Evolutionary conservation across 495 filamentous ascomycete species (phyloP).

Genomic region (Penicillium dipodomyicola): DNA sequence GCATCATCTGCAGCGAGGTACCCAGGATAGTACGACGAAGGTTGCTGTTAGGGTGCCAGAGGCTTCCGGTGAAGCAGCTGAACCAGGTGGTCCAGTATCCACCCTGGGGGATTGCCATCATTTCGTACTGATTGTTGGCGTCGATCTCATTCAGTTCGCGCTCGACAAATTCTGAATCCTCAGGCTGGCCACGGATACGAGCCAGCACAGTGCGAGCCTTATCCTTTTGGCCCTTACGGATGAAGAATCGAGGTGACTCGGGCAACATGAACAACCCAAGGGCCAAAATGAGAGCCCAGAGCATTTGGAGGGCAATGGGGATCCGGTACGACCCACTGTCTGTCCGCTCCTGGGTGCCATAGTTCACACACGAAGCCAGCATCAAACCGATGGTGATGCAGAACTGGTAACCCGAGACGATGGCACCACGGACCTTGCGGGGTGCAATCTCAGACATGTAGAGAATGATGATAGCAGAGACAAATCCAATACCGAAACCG

Average conservation of each 20-base stretch:
- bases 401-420: slow-evolving; percentile 70
- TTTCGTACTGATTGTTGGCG: slow-evolving; percentile 73
- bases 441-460: slow-evolving; percentile 68
- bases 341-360: slow-evolving; percentile 58
- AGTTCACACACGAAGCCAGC: slow-evolving; percentile 69
- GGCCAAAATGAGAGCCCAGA: slow-evolving; percentile 64
- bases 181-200: slow-evolving; percentile 45
- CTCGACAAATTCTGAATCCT: slow-evolving; percentile 61
- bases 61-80: slow-evolving; percentile 65
- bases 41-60: slow-evolving; percentile 60
- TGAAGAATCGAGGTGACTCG: slow-evolving; percentile 67
- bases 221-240: slow-evolving; percentile 53
- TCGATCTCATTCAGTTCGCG: slow-evolving; percentile 71
- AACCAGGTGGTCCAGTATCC: slow-evolving; percentile 60
- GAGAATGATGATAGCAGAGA: slow-evolving; percentile 70
- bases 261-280: slow-evolving; percentile 70
- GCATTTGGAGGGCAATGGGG: slow-evolving; percentile 64
- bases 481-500: slow-evolving; percentile 72
- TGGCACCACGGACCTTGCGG: slow-evolving; percentile 63
- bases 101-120: slow-evolving; percentile 54
- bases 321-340: slow-evolving; percentile 70
- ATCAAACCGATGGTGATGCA: slow-evolving; percentile 71
- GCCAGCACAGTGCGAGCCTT: slow-evolving; percentile 40
- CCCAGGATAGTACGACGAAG: slow-evolving; percentile 74
- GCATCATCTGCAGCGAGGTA: slow-evolving; percentile 75